phyloP scores from a whole-genome alignment of 805 yeast genomes.

The Yarrowia keelungensis region DNA sequence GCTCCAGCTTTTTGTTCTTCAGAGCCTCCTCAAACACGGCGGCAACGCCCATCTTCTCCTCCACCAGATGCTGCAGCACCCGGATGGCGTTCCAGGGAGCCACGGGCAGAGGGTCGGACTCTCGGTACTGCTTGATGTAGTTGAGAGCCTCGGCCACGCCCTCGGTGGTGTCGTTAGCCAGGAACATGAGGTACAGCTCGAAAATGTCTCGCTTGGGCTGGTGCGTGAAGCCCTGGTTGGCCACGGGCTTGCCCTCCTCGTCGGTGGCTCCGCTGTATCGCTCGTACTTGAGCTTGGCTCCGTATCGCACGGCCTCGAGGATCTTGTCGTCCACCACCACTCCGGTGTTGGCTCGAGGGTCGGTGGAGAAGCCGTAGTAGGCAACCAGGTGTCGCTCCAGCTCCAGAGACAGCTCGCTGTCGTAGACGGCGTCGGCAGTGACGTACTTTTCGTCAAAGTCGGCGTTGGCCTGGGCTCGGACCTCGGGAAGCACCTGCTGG shows the following conservation, averaged over 20 bases:
- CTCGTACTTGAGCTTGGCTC: slow-evolving; percentile 71
- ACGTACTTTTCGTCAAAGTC: slow-evolving; percentile 68
- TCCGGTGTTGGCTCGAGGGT: slow-evolving; percentile 44
- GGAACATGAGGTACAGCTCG: slow-evolving; percentile 59
- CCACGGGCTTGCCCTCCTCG: slow-evolving; percentile 12
- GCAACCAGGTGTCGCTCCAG: slow-evolving; percentile 82
- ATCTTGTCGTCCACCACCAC: slow-evolving; percentile 55
- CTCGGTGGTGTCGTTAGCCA: slow-evolving; percentile 54
- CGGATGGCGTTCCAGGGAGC: slow-evolving; percentile 40
- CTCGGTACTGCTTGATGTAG: slow-evolving; percentile 58
- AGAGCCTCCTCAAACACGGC: slow-evolving; percentile 38
- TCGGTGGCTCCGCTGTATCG: slow-evolving; percentile 54
- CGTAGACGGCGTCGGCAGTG: slow-evolving; percentile 60
- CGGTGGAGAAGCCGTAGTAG: slow-evolving; percentile 79
- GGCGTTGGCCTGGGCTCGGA: slow-evolving; percentile 58
- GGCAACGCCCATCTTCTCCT: slow-evolving; percentile 35
- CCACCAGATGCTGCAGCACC: slow-evolving; percentile 38
- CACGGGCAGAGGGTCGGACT: slow-evolving; percentile 47
- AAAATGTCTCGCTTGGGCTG: slow-evolving; percentile 49
- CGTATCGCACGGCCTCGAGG: slow-evolving; percentile 64
- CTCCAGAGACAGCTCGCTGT: slow-evolving; percentile 66
- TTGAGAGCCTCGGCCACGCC: slow-evolving; percentile 54
- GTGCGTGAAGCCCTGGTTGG: slow-evolving; percentile 45
- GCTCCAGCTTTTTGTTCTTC: slow-evolving; percentile 32
- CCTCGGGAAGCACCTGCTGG: slow-evolving; percentile 54